Evolutionary conservation across 139 green algal genomes (phyloP), one percentile per base, ranked within the genome.

Genomic region (Mychonastes homosphaera): DNA sequence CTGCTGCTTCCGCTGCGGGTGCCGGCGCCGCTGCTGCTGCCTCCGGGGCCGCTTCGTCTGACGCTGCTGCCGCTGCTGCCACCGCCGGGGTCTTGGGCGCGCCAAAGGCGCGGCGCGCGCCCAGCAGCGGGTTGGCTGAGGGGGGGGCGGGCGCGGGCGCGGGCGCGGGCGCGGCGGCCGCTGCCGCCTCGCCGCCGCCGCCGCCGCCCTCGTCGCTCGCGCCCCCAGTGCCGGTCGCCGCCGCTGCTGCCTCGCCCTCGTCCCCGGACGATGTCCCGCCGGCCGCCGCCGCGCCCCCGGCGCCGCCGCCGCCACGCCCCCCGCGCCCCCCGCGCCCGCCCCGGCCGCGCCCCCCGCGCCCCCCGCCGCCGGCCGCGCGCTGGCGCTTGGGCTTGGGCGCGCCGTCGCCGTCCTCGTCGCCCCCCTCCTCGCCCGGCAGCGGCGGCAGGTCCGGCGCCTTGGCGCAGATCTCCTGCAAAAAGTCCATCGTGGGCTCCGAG

Each of bases 381-480:
- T 67, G 56, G n/a, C 70, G 64, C 53, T 77, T 77, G 27, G 64
- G 44, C 46, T 79, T 73, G 18, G 63, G 59, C 18, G 45, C 56
- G 6, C 64, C 57, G 3, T 54, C 50, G n/a, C 53, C 48, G 1
- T 69, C 72, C 10, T 67, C 57, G 3, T 54, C 50, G n/a, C 53
- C 48, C 0, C 69, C 72, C 15, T 75, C 40, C n/a, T n/a, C n/a
- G n/a, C n/a, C n/a, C n/a, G n/a, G n/a, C n/a, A n/a, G n/a, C 12
- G 58, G 23, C 8, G 71, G 43, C 27, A 95, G 71, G 61, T 91
- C 85, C 19, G 84, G 74, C 0, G 80, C 84, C 0, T 54, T 46
- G 0, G 74, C 71, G 33, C 94, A 79, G 0, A 76, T 70, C 12
- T 88, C 81, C 45, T 83, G 77, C 24, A 89, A 44, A 58, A 91